Base-by-base conservation (phyloP, 495 filamentous ascomycete genomes). In the Aspergillus ostianus region DNA sequence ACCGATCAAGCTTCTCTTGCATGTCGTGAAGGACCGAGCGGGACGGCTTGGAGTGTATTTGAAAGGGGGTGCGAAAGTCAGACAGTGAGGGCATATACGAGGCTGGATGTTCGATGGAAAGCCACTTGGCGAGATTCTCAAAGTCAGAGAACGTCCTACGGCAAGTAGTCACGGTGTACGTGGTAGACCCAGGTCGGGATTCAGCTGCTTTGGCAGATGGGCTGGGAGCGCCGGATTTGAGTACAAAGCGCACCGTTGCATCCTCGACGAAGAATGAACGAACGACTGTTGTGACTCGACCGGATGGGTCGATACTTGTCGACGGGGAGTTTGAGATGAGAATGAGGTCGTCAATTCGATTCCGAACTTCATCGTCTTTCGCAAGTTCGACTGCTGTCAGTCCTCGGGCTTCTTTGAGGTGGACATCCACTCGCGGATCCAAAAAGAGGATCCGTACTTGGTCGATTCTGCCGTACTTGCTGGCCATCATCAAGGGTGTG, bases 201-300 rank as follows among this genome's bases (percentile, higher is more conserved):
- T 70, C 73, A n/a, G 70, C 56, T 27, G 68, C 64, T n/a, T 77
- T 66, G 0, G 64, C 64, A 18, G 69, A 54, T 17, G 68, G 61
- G 46, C 67, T 72, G 4, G 72, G 72, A 2, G 91, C 91, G 29
- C 91, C 95, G 2, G 92, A 96, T 67, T 99, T 99, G 51, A 98
- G 80, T 19, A 99, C 90, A 41, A 99, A 86, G 13, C 95, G 85
- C 47, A 98, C 89, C 0, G 91, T 94, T 21, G 90, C 92, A 77
- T 99, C 95, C 75, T 99, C 95, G 3, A 99, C 92, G 63, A 98
- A 97, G 73, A 93, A 97, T 3, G 92, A 94, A n/a, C 95, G 85
- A 4, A 98, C 95, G 17, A 98, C 92, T 2, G 91, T 91, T 18
- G 94, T 98, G 17, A 92, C 90, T 20, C 93, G 84, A 8, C 89